Evolutionary conservation across 305 asterid genomes (phyloP).

Genomic region (Rubia tinctorum): DNA sequence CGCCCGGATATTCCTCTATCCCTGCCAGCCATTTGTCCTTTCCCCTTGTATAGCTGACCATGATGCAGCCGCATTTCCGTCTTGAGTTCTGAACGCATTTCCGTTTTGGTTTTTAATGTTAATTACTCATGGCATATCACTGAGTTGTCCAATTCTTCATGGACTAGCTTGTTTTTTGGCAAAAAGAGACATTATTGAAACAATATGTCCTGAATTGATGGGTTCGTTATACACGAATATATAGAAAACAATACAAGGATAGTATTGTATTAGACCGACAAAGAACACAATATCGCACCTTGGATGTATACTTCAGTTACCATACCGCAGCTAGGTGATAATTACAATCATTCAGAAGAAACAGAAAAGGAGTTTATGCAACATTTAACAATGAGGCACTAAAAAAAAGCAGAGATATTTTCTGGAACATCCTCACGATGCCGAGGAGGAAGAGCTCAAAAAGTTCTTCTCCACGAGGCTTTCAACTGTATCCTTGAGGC

Average conservation of each 20-base stretch:
- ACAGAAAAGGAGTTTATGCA: not conserved
- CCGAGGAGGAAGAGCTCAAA: not conserved
- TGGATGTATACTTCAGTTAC: too few species aligned
- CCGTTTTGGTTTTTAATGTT: not conserved
- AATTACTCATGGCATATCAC: too few species aligned
- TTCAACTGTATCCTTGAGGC: constrained; percentile 11
- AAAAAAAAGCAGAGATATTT: not conserved
- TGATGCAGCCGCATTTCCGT: too few species aligned
- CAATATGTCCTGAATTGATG: not conserved
- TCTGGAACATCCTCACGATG: not conserved
- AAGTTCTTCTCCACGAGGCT: constrained; percentile 6
- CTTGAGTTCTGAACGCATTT: too few species aligned
- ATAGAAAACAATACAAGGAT: not conserved
- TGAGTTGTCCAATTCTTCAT: not conserved
- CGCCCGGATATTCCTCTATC: too few species aligned
- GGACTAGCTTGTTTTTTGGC: not conserved
- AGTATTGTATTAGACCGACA: not conserved
- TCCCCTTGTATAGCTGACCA: too few species aligned
- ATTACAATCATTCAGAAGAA: not conserved
- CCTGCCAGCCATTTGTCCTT: too few species aligned
- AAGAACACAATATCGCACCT: not conserved
- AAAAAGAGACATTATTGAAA: not conserved
- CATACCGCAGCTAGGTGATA: too few species aligned
- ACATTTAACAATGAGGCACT: not conserved
- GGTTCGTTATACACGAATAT: not conserved